These are phyloP conservation scores for Cystobasidiaceae sp. DNA, from an alignment of 1,284 basidiomycete genomes.

Conservation along the genomic window DNA sequence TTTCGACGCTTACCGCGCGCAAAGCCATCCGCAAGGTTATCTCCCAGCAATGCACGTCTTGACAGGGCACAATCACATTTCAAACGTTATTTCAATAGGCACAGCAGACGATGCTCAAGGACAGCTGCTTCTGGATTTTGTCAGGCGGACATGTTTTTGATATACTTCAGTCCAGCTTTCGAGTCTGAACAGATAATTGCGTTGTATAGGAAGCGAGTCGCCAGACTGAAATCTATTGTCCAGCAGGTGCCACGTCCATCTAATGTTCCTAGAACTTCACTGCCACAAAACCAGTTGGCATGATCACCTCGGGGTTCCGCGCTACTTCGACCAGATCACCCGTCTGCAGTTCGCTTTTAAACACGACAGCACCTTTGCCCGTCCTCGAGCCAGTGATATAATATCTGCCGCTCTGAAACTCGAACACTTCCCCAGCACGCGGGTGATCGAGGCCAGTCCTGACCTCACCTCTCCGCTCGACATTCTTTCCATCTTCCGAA, in stretches of 20 bases:
- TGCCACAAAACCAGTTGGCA: slow-evolving; percentile 18
- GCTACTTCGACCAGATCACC: slow-evolving; percentile 21
- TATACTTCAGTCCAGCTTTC: neutral
- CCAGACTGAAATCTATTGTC: no score
- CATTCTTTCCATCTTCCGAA: neutral
- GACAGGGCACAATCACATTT: slow-evolving; percentile 34
- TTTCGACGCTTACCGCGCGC: slow-evolving; percentile 32
- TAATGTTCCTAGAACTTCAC: no score
- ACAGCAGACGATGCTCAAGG: slow-evolving; percentile 31
- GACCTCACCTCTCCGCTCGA: slow-evolving; percentile 7
- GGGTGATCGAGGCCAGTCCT: slow-evolving; percentile 26
- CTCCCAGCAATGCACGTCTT: slow-evolving; percentile 33
- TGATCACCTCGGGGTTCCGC: slow-evolving; percentile 6
- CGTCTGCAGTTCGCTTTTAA: neutral
- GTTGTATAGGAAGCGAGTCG: no score
- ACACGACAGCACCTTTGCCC: slow-evolving; percentile 23
- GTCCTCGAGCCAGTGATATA: slow-evolving; percentile 24
- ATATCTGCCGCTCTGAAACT: neutral
- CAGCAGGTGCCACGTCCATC: no score
- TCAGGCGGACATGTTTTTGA: neutral
- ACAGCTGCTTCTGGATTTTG: slow-evolving; percentile 27
- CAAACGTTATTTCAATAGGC: slow-evolving; percentile 34
- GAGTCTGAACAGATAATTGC: no score
- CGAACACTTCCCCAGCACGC: slow-evolving; percentile 18
- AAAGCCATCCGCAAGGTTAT: slow-evolving; percentile 25